Evolutionary conservation across 495 filamentous ascomycete species (phyloP), one percentile per base, ranked within the genome.

Genomic region (Talaromyces ruber): DNA sequence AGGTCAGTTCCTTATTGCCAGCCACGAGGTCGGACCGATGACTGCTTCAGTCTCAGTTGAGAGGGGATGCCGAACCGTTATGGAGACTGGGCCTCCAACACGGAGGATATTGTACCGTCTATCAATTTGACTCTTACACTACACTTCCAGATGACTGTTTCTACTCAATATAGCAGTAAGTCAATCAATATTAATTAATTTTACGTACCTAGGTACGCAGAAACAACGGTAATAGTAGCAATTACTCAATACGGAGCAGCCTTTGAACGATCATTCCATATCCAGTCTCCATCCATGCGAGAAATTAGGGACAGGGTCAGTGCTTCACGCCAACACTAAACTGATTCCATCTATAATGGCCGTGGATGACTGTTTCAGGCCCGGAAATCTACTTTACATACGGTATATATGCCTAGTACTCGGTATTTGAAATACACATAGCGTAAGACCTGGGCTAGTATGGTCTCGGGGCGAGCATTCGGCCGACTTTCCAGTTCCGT

Each of bases 1-100:
- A 39, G 34, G 34, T 0, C 34, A 39, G 34, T 39, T 39, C 34
- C 26, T 54, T 54, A 54, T 54, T 28, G 26, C 4, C 22, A 26
- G 24, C 51, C 51, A 26, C 51, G 51, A 28, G 22, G 22, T 28
- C 51, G 51, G 51, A 54, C 51, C 51, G 51, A 54, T 54, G 22
- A 54, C 51, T 25, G 7, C 47, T 52, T 52, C 47, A 52, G 47
- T 8, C 47, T 24, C 18, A 51, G 22, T 24, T 53, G 6, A 53
- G 39, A 45, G 50, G 50, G 28, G 51, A 54, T 54, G 51, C 51
- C 51, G 51, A 54, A 54, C 51, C 24, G 51, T 54, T 28, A 28
- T 54, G 51, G 51, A 54, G 51, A 54, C 22, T 7, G 47, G n/a
- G 6, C 18, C 47, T 21, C 47, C 18, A 12, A 9, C 47, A 25